Evolutionary conservation across 2,329 filamentous ascomycete genomes (phyloP).

Genomic region (Raffaelea arxii): DNA sequence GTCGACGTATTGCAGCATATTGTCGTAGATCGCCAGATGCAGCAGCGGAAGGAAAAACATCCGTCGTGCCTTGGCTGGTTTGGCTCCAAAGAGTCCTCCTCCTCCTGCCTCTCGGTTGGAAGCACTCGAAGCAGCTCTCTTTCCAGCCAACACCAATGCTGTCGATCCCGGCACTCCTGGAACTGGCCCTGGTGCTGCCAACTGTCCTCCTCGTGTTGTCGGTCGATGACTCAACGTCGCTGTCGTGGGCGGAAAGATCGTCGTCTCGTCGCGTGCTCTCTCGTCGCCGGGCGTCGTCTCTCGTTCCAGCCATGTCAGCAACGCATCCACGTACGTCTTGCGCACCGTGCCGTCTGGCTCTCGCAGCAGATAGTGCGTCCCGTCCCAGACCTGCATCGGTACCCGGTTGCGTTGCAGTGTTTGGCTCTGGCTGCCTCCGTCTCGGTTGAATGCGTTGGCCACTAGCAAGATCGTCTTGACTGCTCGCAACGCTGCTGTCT

Average conservation of each 20-base stretch:
- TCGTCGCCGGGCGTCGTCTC: constrained; percentile 63
- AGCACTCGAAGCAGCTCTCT: constrained; percentile 60
- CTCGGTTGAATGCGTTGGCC: constrained; percentile 59
- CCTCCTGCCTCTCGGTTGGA: constrained; percentile 41
- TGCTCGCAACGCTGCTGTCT: constrained; percentile 60
- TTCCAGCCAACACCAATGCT: constrained; percentile 13
- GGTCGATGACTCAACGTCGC: constrained; percentile 33
- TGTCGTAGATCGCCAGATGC: constrained; percentile 84
- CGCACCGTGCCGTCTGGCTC: constrained; percentile 71
- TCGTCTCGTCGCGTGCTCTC: constrained; percentile 46
- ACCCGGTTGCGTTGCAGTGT: constrained; percentile 65
- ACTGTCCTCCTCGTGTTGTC: constrained; percentile 29
- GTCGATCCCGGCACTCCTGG: constrained; percentile 22
- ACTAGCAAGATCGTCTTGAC: constrained; percentile 76
- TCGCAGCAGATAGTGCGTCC: constrained; percentile 85
- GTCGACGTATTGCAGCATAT: constrained; percentile 62
- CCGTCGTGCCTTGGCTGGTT: constrained; percentile 32
- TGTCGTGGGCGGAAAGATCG: background rate
- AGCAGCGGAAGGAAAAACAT: constrained; percentile 73
- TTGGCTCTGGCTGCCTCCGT: constrained; percentile 47
- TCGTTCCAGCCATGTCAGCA: constrained; percentile 75
- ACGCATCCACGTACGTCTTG: constrained; percentile 73
- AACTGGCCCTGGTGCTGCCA: constrained; percentile 18
- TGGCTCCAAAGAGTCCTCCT: no score
- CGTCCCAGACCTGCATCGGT: constrained; percentile 81